Conservation (phyloP, 2,329 filamentous ascomycete genomes). For the Leptodontidium sp. region DNA sequence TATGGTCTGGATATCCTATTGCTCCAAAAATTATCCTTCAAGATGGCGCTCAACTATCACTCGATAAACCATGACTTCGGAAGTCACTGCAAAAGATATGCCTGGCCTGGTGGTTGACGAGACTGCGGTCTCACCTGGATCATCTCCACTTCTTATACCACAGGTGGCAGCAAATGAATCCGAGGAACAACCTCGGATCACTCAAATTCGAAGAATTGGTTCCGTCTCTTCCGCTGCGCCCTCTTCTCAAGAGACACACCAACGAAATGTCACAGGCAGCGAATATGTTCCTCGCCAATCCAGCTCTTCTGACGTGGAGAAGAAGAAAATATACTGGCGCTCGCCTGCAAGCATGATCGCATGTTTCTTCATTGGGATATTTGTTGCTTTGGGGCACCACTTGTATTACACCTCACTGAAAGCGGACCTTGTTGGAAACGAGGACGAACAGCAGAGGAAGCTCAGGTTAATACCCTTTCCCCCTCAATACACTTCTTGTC, state of each 20-base stretch:
- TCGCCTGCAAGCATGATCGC: constrained; percentile 31
- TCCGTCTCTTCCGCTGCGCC: not conserved
- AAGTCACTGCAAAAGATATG: not conserved
- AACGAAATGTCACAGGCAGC: not conserved
- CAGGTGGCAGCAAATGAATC: not conserved
- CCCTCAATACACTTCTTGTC: not conserved
- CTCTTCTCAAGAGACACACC: not conserved
- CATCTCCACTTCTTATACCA: constrained; percentile 5
- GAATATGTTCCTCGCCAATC: not conserved
- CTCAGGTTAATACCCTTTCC: constrained; percentile 23
- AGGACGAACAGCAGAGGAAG: constrained; percentile 28
- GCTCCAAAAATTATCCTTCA: not conserved
- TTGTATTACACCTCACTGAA: constrained; percentile 24
- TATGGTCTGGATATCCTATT: not conserved
- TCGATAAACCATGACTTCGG: not conserved
- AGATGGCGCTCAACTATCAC: not conserved
- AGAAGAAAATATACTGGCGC: constrained; percentile 31
- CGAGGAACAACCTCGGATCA: not conserved
- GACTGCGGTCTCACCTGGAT: constrained; percentile 1
- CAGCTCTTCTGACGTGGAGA: not conserved
- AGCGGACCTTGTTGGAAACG: constrained; percentile 28
- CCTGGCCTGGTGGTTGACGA: not conserved
- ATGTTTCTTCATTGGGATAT: constrained; percentile 26
- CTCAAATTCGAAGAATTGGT: not conserved
- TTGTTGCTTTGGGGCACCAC: constrained; percentile 29